These are phyloP conservation scores for Apophysomyces ossiformis DNA, from an alignment of 371 early-diverging fungal species.

Conservation along the genomic window DNA sequence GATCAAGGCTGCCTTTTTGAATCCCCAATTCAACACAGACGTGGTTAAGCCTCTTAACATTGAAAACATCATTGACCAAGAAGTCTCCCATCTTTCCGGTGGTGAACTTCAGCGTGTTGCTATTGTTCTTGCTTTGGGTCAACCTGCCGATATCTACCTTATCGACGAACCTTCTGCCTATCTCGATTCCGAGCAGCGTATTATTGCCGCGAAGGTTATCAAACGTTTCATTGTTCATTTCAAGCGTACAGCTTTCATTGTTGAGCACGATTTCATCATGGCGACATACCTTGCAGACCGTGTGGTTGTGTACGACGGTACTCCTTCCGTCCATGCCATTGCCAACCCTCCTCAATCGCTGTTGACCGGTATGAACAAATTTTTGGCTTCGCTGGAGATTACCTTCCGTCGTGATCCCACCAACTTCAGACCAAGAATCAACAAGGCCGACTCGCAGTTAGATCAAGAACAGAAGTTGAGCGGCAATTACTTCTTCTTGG, in stretches of 20 bases:
- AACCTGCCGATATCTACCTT: constrained; percentile 98
- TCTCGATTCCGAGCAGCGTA: constrained; percentile 99
- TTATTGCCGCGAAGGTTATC: constrained; percentile 99
- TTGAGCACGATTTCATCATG: constrained; percentile 99
- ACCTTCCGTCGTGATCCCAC: constrained; percentile 99
- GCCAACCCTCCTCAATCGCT: constrained; percentile 92
- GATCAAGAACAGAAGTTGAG: constrained; percentile 98
- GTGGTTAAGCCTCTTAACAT: constrained; percentile 97
- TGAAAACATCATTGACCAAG: constrained; percentile 94
- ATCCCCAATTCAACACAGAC: constrained; percentile 98
- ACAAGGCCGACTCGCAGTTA: constrained; percentile 97
- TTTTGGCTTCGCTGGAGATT: constrained; percentile 94
- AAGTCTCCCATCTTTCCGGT: constrained; percentile 94
- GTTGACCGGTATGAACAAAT: constrained; percentile 98
- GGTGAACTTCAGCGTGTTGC: constrained; percentile 99
- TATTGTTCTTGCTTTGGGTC: constrained; percentile 93
- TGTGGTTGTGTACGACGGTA: constrained; percentile 98
- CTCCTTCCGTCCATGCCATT: constrained; percentile 87
- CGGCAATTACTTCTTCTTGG: constrained; percentile 95
- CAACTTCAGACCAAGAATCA: constrained; percentile 99
- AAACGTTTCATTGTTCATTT: constrained; percentile 98
- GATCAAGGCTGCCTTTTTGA: constrained; percentile 91
- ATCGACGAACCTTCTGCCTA: constrained; percentile 99
- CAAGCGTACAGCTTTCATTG: constrained; percentile 99
- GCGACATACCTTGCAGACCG: constrained; percentile 99